These are phyloP conservation scores for Saccharomycopsis crataegensis DNA, from an alignment of 1,139 yeast species.

Conservation along the genomic window DNA sequence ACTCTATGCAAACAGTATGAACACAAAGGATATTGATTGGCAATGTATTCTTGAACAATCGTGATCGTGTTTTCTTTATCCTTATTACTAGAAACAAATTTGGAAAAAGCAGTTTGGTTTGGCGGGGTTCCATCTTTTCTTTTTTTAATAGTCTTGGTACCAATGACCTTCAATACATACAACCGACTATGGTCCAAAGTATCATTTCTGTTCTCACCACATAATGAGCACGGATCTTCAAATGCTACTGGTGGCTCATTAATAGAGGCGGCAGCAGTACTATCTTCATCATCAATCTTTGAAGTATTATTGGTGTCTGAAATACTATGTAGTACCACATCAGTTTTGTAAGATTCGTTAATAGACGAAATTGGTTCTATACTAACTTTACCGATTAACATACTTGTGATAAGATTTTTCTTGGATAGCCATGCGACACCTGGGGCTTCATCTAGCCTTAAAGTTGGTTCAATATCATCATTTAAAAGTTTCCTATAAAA, in stretches of 20 bases:
- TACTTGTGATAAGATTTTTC: constrained; percentile 53
- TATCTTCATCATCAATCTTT: background rate
- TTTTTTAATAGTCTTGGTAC: constrained; percentile 24
- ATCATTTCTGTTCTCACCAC: constrained; percentile 70
- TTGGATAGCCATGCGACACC: constrained; percentile 53
- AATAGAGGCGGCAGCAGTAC: background rate
- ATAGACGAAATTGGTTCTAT: constrained; percentile 86
- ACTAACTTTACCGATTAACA: constrained; percentile 73
- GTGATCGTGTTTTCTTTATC: constrained; percentile 16
- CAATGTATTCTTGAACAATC: constrained; percentile 20
- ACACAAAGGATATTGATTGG: constrained; percentile 63
- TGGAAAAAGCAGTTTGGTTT: constrained; percentile 22
- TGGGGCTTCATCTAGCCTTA: constrained; percentile 53
- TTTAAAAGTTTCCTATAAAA: constrained; percentile 58
- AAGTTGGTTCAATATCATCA: constrained; percentile 76
- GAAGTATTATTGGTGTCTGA: constrained; percentile 20
- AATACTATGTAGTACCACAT: constrained; percentile 5
- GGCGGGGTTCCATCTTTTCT: constrained; percentile 13
- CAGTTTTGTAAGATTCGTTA: constrained; percentile 54
- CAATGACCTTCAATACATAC: constrained; percentile 49
- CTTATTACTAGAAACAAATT: constrained; percentile 21
- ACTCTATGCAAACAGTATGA: constrained; percentile 73
- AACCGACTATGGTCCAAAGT: constrained; percentile 70
- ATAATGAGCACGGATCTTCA: constrained; percentile 66
- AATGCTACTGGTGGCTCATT: constrained; percentile 56